A percentile compares a stretch with the other conserved stretches of the same genome.
These are phyloP conservation scores for Lichtheimia corymbifera DNA, from an alignment of 371 early-diverging fungal genomes.

Conservation along the genomic window DNA sequence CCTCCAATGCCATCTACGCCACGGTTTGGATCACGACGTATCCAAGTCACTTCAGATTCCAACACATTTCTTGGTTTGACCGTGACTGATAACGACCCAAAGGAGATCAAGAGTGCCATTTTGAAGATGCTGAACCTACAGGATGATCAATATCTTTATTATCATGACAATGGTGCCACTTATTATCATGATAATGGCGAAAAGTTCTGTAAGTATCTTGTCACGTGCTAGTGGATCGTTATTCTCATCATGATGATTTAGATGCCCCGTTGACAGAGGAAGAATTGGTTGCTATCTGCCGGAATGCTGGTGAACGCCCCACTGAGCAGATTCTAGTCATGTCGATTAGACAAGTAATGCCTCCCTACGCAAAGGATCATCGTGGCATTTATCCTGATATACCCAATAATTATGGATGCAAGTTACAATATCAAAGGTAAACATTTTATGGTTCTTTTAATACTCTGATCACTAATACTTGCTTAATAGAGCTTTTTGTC, in stretches of 20 bases:
- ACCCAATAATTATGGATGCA: constrained; percentile 5
- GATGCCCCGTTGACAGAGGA: constrained; percentile 37
- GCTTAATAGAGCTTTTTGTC: background rate
- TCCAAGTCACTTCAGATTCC: constrained; percentile 39
- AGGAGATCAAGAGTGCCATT: constrained; percentile 36
- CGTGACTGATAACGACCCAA: constrained; percentile 44
- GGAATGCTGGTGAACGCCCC: constrained; percentile 39
- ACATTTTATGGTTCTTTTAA: constrained; percentile 2
- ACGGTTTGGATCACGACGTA: constrained; percentile 13
- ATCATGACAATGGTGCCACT: constrained; percentile 40
- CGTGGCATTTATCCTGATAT: constrained; percentile 12
- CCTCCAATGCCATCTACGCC: constrained; percentile 6
- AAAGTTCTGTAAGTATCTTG: constrained; percentile 3
- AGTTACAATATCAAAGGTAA: constrained; percentile 8
- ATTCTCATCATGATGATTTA: constrained; percentile 8
- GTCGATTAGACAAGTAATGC: constrained; percentile 17
- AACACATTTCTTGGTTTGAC: constrained; percentile 43
- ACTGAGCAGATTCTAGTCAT: constrained; percentile 44
- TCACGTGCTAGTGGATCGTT: background rate
- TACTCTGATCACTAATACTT: background rate
- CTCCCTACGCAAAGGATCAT: constrained; percentile 13
- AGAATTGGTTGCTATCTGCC: constrained; percentile 42
- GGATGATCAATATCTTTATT: constrained; percentile 35
- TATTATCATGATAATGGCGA: constrained; percentile 35
- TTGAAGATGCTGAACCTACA: constrained; percentile 41